Evolutionary conservation across 352 stramenopile species (phyloP).

Genomic region (Phytophthora pinifolia): DNA sequence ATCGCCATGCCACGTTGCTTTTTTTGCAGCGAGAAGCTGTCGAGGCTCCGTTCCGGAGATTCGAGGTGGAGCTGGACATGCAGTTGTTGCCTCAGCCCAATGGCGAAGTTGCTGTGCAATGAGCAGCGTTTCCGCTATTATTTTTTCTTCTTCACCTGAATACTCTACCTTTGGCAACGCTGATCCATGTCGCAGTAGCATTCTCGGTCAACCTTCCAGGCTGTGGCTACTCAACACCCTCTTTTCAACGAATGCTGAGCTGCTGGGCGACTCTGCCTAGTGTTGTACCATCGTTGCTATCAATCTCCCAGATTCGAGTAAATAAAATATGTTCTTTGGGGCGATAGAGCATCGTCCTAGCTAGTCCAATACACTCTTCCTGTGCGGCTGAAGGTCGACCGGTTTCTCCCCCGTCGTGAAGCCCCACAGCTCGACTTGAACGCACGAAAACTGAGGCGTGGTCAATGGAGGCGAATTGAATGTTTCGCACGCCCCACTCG

Average conservation of each 20-base stretch:
- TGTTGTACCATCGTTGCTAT: conserved; percentile 13
- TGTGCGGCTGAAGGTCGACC: conserved; percentile 34
- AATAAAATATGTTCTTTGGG: conserved; percentile 31
- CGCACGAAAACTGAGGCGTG: conserved; percentile 71
- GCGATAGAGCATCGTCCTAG: conserved; percentile 13
- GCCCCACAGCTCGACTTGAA: conserved; percentile 86
- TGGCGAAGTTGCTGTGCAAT: conserved; percentile 24
- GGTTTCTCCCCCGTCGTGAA: conserved; percentile 73
- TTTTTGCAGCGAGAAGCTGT: conserved; percentile 34
- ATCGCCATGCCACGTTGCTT: background rate
- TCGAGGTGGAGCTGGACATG: conserved; percentile 32
- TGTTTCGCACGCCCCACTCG: conserved; percentile 87
- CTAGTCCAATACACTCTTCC: conserved; percentile 75
- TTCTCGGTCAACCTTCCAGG: no score
- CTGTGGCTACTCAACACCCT: no score
- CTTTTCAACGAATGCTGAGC: background rate
- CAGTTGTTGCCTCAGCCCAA: conserved; percentile 27
- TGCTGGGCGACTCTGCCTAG: background rate
- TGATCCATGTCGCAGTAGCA: background rate
- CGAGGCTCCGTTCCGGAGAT: conserved; percentile 36
- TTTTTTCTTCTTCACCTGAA: conserved; percentile 11
- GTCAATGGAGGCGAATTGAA: conserved; percentile 84
- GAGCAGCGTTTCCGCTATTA: conserved; percentile 5
- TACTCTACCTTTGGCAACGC: conserved; percentile 10
- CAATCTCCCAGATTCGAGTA: conserved; percentile 27